phyloP scores from a whole-genome alignment of 305 asterid species.

The Nicotiana rustica region DNA sequence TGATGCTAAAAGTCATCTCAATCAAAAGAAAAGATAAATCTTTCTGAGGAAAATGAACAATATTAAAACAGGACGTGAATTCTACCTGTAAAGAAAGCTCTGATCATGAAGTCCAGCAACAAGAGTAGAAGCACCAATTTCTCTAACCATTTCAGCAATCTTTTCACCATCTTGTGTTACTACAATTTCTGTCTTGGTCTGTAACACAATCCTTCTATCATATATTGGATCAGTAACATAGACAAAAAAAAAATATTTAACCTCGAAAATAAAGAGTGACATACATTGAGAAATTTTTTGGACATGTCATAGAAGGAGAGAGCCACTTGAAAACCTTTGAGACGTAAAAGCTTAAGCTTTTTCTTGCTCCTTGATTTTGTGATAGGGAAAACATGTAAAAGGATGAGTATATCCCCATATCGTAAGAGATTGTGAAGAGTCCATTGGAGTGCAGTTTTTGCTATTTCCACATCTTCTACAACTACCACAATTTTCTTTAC shows the following conservation, averaged over 20 bases:
- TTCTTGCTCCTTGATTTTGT: conserved; percentile 58
- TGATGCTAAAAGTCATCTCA: too few species aligned
- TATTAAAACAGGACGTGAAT: neutral
- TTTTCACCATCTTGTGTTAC: conserved; percentile 84
- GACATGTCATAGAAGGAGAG: conserved; percentile 85
- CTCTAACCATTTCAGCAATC: conserved; percentile 73
- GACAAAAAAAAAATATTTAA: neutral
- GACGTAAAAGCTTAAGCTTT: conserved; percentile 60
- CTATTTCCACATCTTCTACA: conserved; percentile 83
- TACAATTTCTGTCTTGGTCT: conserved; percentile 91
- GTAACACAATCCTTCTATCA: conserved; percentile 49
- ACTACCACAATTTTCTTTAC: conserved; percentile 72
- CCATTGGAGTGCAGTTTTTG: conserved; percentile 85
- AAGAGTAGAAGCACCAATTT: conserved; percentile 88
- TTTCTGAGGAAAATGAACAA: too few species aligned
- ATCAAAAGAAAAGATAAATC: too few species aligned
- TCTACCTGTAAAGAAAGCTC: conserved; percentile 82
- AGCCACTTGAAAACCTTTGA: conserved; percentile 86
- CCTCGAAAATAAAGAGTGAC: neutral
- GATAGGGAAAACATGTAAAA: conserved; percentile 68
- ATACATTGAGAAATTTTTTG: conserved; percentile 70
- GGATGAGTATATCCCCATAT: conserved; percentile 73
- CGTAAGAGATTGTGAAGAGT: conserved; percentile 80
- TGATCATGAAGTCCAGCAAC: conserved; percentile 89
- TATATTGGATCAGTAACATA: conserved; percentile 1